Evolutionary conservation across 2,329 filamentous ascomycete species (phyloP), one percentile per base, ranked within the genome.

Genomic region (Myriosclerotinia curreyana): DNA sequence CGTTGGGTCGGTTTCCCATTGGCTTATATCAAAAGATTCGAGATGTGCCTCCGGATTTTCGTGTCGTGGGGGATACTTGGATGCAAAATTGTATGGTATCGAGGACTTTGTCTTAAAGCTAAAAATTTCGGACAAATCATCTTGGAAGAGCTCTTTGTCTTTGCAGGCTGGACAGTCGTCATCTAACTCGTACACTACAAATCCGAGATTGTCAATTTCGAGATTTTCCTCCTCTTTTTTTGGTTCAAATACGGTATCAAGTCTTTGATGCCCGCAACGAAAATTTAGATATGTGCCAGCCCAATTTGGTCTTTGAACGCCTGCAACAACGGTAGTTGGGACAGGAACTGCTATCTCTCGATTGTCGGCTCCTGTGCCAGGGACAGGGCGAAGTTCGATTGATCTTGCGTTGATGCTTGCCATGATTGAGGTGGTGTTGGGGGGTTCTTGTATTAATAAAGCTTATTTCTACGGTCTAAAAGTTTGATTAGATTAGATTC

Each of bases 351-450:
- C 81, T 14, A 81, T 83, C 54, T 77, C 77, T 31, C 86, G 81
- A 67, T 88, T 87, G 46, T 82, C 77, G 2, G 75, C 71, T 44
- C 84, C 78, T 53, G 80, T 86, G 6, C 86, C 84, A 0, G 85
- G 86, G 1, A 85, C 85, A 74, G 88, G 88, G 53, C 81, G 72
- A 5, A 79, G 78, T 22, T 76, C 68, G 49, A 75, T 76, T 42
- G 68, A 70, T 34, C 59, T 66, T 44, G 17, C 7, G 17, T 44
- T 44, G 6, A 44, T 44, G 6, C 17, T 7, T 9, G 20, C 17
- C 42, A 46, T 46, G 20, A 2, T 46, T 36, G 38, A 15, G 22
- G 14, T 8, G 44, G 11, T 12, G 14, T 38, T 25, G 9, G 6
- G 14, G 25, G 28, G 28, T 3, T 9, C 22, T 36, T 14, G 7